Percentiles rank a stretch among this genome's conserved stretches.
Conservation (phyloP, 2,329 filamentous ascomycete genomes). For the Lasiodiplodia citricola region DNA sequence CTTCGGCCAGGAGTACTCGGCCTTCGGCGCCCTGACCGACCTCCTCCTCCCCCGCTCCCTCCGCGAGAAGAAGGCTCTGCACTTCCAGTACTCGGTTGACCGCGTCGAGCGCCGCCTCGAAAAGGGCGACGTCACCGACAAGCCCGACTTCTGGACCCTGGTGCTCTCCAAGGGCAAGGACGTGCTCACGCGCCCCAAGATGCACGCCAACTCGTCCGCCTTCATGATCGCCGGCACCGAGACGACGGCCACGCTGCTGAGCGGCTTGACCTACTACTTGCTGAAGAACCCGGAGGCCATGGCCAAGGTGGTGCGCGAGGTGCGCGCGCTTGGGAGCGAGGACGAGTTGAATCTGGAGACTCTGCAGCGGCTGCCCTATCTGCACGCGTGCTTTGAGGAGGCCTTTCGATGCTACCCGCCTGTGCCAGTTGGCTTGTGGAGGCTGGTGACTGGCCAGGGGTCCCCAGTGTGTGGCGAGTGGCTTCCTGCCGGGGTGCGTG, state of each 20-base stretch:
- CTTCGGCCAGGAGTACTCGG: background rate
- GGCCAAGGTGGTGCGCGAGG: background rate
- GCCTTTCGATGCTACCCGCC: conserved; percentile 41
- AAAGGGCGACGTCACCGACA: conserved; percentile 7
- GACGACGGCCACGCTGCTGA: conserved; percentile 32
- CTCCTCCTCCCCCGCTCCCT: background rate
- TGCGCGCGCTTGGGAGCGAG: background rate
- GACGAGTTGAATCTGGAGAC: background rate
- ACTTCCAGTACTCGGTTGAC: background rate
- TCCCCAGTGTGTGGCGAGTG: conserved; percentile 43
- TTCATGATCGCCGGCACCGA: conserved; percentile 41
- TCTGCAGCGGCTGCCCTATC: background rate
- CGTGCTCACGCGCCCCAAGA: background rate
- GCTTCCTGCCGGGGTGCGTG: conserved; percentile 38
- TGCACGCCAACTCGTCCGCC: background rate
- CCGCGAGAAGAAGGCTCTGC: background rate
- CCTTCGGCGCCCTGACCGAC: background rate
- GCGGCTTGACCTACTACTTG: conserved; percentile 45
- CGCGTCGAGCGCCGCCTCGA: background rate
- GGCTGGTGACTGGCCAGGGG: conserved; percentile 42
- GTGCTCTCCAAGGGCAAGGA: conserved; percentile 11
- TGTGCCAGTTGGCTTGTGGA: conserved; percentile 40
- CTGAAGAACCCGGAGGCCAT: conserved; percentile 28
- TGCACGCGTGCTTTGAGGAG: conserved; percentile 44
- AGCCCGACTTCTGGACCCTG: conserved; percentile 10